phyloP scores from a whole-genome alignment of 345 rosid species.

The Eucalyptus rudis region DNA sequence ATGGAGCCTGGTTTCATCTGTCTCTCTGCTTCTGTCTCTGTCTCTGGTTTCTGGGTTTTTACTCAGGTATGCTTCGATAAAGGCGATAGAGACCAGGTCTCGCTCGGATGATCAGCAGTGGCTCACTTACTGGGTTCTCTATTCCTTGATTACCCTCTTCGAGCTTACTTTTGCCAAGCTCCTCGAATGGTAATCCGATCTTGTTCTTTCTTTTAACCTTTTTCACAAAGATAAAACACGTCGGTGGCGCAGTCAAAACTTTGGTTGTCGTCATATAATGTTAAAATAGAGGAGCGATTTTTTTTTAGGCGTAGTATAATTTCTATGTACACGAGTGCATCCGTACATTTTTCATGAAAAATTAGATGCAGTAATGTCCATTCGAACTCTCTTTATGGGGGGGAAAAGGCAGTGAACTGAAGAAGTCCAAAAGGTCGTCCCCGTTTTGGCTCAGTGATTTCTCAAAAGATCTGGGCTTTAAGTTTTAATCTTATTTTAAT shows the following conservation, averaged over 20 bases:
- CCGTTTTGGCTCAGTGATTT: not conserved
- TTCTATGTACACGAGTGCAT: not conserved
- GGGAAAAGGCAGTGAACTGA: not conserved
- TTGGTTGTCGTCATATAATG: not conserved
- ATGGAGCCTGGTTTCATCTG: not conserved
- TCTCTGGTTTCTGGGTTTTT: not conserved
- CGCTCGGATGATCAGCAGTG: conserved; percentile 80
- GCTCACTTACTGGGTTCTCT: conserved; percentile 95
- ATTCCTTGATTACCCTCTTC: conserved; percentile 73
- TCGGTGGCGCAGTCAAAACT: not conserved
- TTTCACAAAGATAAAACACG: not conserved
- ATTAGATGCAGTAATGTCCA: not conserved
- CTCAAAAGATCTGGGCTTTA: not conserved
- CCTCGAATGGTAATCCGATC: conserved; percentile 59
- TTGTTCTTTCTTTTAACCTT: not conserved
- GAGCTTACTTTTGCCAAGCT: conserved; percentile 90
- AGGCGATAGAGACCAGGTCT: conserved; percentile 83
- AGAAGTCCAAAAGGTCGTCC: not conserved
- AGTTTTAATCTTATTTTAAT: not conserved
- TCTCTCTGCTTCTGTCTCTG: not conserved
- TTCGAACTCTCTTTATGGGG: not conserved
- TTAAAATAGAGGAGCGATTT: not conserved
- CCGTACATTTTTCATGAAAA: not conserved
- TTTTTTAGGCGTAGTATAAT: not conserved
- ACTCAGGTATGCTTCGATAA: conserved; percentile 67